Evolutionary conservation across 2,329 filamentous ascomycete genomes (phyloP).

Genomic region (Leptographium galeiforme): DNA sequence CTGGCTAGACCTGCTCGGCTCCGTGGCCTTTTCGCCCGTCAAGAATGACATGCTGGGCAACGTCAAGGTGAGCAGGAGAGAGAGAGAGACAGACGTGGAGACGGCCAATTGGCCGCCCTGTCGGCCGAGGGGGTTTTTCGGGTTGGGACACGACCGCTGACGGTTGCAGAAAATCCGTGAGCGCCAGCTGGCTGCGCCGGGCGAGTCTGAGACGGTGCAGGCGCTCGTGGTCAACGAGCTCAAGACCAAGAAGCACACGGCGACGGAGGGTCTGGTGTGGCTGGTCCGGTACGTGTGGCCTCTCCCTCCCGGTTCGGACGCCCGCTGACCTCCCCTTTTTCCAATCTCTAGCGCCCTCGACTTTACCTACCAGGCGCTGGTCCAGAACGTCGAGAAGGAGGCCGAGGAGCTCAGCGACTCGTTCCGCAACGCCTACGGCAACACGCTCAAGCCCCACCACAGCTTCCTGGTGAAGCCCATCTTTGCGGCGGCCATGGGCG

Average conservation of each 20-base stretch:
- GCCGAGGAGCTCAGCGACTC: constrained; percentile 68
- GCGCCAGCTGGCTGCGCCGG: constrained; percentile 63
- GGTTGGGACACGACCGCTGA: neutral
- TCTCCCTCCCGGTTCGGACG: neutral
- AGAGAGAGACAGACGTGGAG: neutral
- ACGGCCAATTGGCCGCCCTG: neutral
- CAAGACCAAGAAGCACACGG: constrained; percentile 76
- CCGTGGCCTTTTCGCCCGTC: constrained; percentile 73
- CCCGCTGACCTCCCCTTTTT: neutral
- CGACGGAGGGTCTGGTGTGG: constrained; percentile 86
- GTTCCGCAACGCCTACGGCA: constrained; percentile 74
- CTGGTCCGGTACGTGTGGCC: constrained; percentile 54
- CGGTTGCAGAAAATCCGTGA: constrained; percentile 70
- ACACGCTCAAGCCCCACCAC: constrained; percentile 86
- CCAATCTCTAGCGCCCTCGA: constrained; percentile 61
- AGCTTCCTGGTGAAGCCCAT: constrained; percentile 79
- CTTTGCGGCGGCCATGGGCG: constrained; percentile 86
- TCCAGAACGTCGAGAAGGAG: constrained; percentile 57
- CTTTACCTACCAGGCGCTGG: constrained; percentile 79
- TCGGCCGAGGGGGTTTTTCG: neutral
- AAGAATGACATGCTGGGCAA: constrained; percentile 88
- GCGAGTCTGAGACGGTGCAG: constrained; percentile 73
- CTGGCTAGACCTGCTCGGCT: constrained; percentile 44
- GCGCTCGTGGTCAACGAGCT: constrained; percentile 76
- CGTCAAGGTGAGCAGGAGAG: constrained; percentile 52